phyloP scores from a whole-genome alignment of 2,329 filamentous ascomycete species.

The Sporothrix phasma region DNA sequence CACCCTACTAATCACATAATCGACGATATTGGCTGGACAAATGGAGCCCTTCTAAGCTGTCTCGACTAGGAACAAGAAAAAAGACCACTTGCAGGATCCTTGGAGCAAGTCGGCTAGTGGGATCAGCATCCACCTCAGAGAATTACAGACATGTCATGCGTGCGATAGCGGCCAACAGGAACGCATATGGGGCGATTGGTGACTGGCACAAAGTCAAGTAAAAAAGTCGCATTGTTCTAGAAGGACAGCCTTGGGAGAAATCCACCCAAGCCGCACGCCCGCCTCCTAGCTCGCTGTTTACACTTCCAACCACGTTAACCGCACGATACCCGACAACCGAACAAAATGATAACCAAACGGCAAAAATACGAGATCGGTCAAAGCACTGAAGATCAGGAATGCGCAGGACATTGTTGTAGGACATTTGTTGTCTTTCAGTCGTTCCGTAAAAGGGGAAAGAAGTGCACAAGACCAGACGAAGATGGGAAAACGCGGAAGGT shows the following conservation, averaged over 20 bases:
- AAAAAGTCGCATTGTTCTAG: no score
- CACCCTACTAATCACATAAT: background rate
- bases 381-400: background rate
- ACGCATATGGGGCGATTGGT: background rate
- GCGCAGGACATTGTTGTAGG: background rate
- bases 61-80: no score
- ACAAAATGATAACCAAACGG: background rate
- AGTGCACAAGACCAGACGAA: background rate
- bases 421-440: background rate
- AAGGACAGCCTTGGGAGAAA: background rate
- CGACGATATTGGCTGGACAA: background rate
- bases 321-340: conserved; percentile 13
- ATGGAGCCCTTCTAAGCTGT: background rate
- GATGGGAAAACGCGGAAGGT: background rate
- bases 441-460: conserved; percentile 3
- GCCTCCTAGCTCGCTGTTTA: background rate
- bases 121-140: background rate
- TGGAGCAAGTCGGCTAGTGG: background rate
- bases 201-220: background rate
- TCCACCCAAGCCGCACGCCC: background rate
- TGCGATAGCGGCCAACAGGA: background rate
- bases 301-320: background rate
- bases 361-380: background rate
- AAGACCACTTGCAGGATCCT: background rate
- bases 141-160: background rate